Evolutionary conservation across 164 flowering plant species (phyloP).

Genomic region (Tetracentron sinense): DNA sequence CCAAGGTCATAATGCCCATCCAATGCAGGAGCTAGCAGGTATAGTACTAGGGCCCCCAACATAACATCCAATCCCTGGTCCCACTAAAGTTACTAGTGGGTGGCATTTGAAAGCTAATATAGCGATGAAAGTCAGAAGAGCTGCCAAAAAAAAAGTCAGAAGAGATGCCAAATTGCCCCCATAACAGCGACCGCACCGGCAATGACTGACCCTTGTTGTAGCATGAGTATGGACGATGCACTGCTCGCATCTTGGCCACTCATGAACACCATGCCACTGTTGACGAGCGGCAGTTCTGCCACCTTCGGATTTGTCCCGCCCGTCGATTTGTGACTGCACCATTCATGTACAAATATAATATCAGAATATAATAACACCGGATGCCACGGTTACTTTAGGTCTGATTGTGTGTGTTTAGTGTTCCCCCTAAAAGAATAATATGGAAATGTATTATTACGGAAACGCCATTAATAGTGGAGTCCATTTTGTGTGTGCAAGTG

Average conservation of each 20-base stretch:
- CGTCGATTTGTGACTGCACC: slow-evolving; percentile 63
- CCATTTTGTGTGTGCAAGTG: no score
- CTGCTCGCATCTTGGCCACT: slow-evolving; percentile 31
- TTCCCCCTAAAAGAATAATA: no score
- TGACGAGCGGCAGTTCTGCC: slow-evolving; percentile 20
- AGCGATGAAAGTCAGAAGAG: background rate
- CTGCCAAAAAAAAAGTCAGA: slow-evolving; percentile 10
- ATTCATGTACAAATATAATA: background rate
- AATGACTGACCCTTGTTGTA: background rate
- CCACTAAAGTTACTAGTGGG: no score
- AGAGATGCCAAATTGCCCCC: slow-evolving; percentile 26
- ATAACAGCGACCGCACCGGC: slow-evolving; percentile 27
- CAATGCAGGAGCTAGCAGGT: no score
- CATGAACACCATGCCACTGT: slow-evolving; percentile 55
- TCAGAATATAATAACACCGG: background rate
- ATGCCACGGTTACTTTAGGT: background rate
- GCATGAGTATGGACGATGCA: slow-evolving; percentile 26
- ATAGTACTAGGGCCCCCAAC: no score
- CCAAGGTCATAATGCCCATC: no score
- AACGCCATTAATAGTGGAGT: no score
- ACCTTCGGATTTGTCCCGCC: slow-evolving; percentile 24
- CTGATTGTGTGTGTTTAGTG: background rate
- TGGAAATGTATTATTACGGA: no score
- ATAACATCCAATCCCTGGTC: no score
- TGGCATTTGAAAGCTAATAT: no score